phyloP scores from a whole-genome alignment of 352 stramenopile species.

The Pythium brassicae region DNA sequence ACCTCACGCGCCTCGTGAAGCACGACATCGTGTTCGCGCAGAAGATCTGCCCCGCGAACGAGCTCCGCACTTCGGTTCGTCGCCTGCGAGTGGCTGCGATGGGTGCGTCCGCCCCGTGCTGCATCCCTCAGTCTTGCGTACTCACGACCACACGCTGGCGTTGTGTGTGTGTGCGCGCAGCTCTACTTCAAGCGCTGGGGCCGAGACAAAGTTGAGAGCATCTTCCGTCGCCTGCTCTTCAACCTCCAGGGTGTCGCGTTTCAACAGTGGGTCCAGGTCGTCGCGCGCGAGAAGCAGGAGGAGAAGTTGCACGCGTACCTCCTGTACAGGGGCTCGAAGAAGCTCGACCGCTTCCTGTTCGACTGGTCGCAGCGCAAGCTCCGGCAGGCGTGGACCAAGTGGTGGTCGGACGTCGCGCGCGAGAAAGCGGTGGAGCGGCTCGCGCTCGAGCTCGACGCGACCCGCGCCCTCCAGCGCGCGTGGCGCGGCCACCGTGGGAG shows the following conservation, averaged over 20 bases:
- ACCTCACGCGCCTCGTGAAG: conserved; percentile 65
- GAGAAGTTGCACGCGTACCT: conserved; percentile 70
- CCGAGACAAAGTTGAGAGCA: conserved; percentile 66
- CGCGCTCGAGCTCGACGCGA: conserved; percentile 42
- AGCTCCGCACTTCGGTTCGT: conserved; percentile 50
- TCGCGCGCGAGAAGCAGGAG: conserved; percentile 61
- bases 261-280: conserved; percentile 41
- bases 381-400: conserved; percentile 62
- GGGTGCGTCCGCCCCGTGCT: background rate
- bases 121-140: too few relatives aligned
- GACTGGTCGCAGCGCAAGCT: conserved; percentile 73
- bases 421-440: conserved; percentile 48
- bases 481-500: conserved; percentile 46
- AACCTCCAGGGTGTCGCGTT: conserved; percentile 66
- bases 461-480: conserved; percentile 54
- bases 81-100: too few relatives aligned
- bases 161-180: conserved; percentile 12
- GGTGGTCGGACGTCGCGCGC: conserved; percentile 50
- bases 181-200: conserved; percentile 83
- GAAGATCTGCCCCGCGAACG: conserved; percentile 56
- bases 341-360: conserved; percentile 60
- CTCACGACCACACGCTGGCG: background rate
- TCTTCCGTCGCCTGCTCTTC: conserved; percentile 65
- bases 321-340: conserved; percentile 77
- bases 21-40: conserved; percentile 68